Conservation (phyloP, 306 rosid genomes). For the Vachellia pachyceras region DNA sequence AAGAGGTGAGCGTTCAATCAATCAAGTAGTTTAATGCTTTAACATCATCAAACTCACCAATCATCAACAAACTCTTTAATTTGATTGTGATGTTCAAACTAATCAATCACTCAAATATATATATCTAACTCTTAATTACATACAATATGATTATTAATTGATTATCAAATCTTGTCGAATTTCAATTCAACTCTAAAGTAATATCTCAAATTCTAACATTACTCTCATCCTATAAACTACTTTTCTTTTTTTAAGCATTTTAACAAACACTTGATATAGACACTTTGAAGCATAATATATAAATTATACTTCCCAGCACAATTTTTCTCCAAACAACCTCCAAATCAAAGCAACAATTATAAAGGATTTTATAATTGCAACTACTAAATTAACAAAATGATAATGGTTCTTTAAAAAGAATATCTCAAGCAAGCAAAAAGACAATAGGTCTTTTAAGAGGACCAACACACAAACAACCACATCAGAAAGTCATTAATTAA, state of each 20-base stretch:
- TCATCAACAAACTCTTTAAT: not conserved
- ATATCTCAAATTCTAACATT: not conserved
- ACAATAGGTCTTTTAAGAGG: no score
- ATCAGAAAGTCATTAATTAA: no score
- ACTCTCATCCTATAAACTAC: not conserved
- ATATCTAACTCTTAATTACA: no score
- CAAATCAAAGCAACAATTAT: not conserved
- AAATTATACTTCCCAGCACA: not conserved
- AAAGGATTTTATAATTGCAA: not conserved
- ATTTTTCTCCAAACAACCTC: not conserved
- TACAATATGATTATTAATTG: no score
- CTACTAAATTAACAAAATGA: not conserved
- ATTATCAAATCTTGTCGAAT: not conserved
- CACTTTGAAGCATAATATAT: no score
- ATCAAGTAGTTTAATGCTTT: not conserved
- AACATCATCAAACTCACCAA: not conserved
- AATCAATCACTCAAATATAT: not conserved
- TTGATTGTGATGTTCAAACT: constrained; percentile 1
- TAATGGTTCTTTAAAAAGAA: no score
- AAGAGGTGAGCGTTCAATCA: not conserved
- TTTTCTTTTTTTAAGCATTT: not conserved
- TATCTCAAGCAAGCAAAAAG: not conserved
- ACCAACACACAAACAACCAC: no score
- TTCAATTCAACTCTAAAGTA: not conserved
- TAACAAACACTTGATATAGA: not conserved